A percentile compares a stretch with the other conserved stretches of the same genome.
These are phyloP conservation scores for Pleurotus giganteus DNA, from an alignment of 768 basidiomycete species.

Conservation along the genomic window DNA sequence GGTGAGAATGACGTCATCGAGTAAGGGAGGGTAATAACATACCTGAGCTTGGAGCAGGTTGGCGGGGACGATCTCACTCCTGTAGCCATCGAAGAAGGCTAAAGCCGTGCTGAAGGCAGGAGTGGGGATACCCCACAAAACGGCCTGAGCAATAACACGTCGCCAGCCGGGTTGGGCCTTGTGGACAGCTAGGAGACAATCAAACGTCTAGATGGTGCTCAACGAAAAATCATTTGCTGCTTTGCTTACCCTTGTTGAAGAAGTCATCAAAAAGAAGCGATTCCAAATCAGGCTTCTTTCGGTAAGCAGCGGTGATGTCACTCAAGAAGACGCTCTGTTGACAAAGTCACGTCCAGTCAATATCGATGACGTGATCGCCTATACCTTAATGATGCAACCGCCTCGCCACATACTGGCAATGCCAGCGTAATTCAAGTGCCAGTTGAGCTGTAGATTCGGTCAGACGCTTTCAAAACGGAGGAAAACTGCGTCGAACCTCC, in stretches of 20 bases:
- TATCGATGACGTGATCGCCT: conserved; percentile 1
- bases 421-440: conserved; percentile 96
- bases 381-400: conserved; percentile 99
- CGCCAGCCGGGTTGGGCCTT: conserved; percentile 98
- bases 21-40: conserved; percentile 13
- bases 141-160: conserved; percentile 92
- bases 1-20: not conserved
- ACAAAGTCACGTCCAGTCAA: not conserved
- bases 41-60: conserved; percentile 95
- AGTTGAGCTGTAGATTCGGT: conserved; percentile 49
- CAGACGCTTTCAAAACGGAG: not conserved
- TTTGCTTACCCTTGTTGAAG: conserved; percentile 88
- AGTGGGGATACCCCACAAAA: conserved; percentile 96
- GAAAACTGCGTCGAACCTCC: conserved; percentile 49
- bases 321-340: conserved; percentile 84
- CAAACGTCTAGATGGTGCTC: conserved; percentile 6
- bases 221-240: not conserved
- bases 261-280: conserved; percentile 95
- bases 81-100: conserved; percentile 98
- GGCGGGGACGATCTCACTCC: conserved; percentile 91
- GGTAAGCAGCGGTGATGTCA: conserved; percentile 89
- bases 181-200: conserved; percentile 63
- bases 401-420: conserved; percentile 99
- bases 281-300: conserved; percentile 81
- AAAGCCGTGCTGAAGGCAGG: conserved; percentile 98